phyloP scores from a whole-genome alignment of 169 alveolate species.

The Plasmodium chabaudi region DNA sequence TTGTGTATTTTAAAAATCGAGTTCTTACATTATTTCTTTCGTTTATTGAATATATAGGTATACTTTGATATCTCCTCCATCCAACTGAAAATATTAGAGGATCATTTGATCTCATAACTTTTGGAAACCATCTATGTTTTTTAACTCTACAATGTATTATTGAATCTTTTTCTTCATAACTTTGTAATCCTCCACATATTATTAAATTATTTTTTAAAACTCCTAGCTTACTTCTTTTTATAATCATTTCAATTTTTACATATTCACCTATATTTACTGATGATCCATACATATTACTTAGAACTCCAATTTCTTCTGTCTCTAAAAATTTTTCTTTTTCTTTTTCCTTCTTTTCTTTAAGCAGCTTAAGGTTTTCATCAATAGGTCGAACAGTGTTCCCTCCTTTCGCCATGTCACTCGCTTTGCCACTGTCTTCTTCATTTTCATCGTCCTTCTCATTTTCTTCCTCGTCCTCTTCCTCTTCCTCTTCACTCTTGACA shows the following conservation, averaged over 20 bases:
- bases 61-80: slow-evolving; percentile 99
- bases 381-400: slow-evolving; percentile 11
- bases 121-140: slow-evolving; percentile 97
- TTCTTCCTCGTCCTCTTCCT: slow-evolving; percentile 72
- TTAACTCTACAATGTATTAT: slow-evolving; percentile 77
- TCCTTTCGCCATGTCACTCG: not conserved
- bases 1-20: slow-evolving; percentile 94
- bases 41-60: slow-evolving; percentile 96
- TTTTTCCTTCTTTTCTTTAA: slow-evolving; percentile 53
- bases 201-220: slow-evolving; percentile 76
- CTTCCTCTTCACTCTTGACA: slow-evolving; percentile 30
- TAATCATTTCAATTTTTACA: slow-evolving; percentile 90
- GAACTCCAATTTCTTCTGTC: slow-evolving; percentile 77
- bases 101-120: slow-evolving; percentile 96
- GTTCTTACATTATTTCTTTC: slow-evolving; percentile 93
- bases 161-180: slow-evolving; percentile 78
- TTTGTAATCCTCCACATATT: slow-evolving; percentile 80
- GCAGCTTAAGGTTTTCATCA: slow-evolving; percentile 21
- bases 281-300: slow-evolving; percentile 59
- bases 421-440: not conserved
- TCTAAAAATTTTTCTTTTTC: slow-evolving; percentile 40
- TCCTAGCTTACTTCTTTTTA: slow-evolving; percentile 77
- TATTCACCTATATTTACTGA: slow-evolving; percentile 91
- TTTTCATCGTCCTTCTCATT: slow-evolving; percentile 65
- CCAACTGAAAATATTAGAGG: slow-evolving; percentile 98